Percentiles rank a stretch among this genome's conserved stretches.
These are phyloP conservation scores for Ogataea minuta DNA, from an alignment of 805 yeast genomes.

Conservation along the genomic window DNA sequence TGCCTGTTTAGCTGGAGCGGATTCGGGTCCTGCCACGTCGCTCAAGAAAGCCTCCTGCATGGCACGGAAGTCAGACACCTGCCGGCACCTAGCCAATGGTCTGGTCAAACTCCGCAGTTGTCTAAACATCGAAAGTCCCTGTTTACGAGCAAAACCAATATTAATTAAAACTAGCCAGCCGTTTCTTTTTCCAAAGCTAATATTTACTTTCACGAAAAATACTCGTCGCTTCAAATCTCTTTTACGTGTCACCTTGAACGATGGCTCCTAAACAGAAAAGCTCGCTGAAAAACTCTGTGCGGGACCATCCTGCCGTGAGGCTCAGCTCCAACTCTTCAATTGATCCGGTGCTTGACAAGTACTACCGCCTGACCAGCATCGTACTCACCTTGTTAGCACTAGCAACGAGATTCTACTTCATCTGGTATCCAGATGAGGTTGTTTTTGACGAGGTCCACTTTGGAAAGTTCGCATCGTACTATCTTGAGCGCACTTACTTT, in stretches of 20 bases:
- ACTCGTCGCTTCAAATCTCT: not conserved
- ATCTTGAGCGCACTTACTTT: conserved; percentile 85
- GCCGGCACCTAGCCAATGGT: conserved; percentile 5
- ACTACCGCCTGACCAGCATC: conserved; percentile 35
- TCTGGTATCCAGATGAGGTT: conserved; percentile 68
- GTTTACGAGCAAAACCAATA: not conserved
- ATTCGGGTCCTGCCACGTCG: not conserved
- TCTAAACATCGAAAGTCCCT: conserved; percentile 1
- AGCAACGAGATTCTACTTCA: conserved; percentile 56
- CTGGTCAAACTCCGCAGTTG: not conserved
- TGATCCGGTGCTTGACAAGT: conserved; percentile 27
- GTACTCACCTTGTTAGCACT: conserved; percentile 43
- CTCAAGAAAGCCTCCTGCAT: conserved; percentile 33
- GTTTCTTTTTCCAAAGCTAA: conserved; percentile 4
- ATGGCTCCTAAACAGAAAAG: conserved; percentile 26
- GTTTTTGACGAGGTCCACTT: conserved; percentile 88
- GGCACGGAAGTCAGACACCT: conserved; percentile 23
- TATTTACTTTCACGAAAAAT: conserved; percentile 1
- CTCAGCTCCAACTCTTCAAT: conserved; percentile 18
- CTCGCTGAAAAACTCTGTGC: conserved; percentile 12
- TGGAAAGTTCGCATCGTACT: conserved; percentile 82
- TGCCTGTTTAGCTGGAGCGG: conserved; percentile 3
- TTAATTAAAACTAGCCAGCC: not conserved
- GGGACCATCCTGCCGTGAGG: not conserved
- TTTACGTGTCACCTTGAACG: conserved; percentile 9